Evolutionary conservation across 371 early-diverging fungal genomes (phyloP), one percentile per base, ranked within the genome.

Genomic region (Batrachochytrium dendrobatidis): DNA sequence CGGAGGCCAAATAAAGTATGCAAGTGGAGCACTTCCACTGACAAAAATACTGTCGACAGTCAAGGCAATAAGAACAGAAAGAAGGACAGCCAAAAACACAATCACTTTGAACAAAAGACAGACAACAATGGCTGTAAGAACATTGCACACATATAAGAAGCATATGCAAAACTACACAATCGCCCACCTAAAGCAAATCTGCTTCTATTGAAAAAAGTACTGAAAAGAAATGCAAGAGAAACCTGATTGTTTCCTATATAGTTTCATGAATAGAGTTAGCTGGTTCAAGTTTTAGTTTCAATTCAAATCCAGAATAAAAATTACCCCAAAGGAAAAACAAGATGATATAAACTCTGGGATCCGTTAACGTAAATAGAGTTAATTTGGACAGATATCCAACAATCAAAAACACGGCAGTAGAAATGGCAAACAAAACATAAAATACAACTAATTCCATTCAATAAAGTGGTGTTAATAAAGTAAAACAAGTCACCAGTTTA

Each of bases 1-100:
- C 1, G 84, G 83, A 0, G 88, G 86, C 87, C 87, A 88, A 46
- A 85, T 63, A 62, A 82, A 79, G 66, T 75, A 82, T 1, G 70
- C 77, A 1, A 70, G 6, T 3, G 75, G 69, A 30, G 64, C 33
- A 24, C 32, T 6, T 10, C 4, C 20, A 26, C 34, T 59, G 49
- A 25, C 57, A 46, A 75, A 81, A 32, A 84, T 62, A 0, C 29
- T 29, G 54, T 68, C 72, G 1, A 68, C 58, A 12, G 78, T 76
- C 1, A 77, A 49, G 45, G 77, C 73, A 33, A 84, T 63, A 18
- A 87, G 72, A 24, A 84, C 80, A 24, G 75, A 67, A 53, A 76
- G 68, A 7, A 86, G 71, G 5, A 84, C 82, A 32, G 83, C 59
- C 53, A 83, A 58, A 66, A 84, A 85, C 8, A 53, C 61, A 15